Conservation (phyloP, 23 red algal genomes). For the Agarophyton chilense region DNA sequence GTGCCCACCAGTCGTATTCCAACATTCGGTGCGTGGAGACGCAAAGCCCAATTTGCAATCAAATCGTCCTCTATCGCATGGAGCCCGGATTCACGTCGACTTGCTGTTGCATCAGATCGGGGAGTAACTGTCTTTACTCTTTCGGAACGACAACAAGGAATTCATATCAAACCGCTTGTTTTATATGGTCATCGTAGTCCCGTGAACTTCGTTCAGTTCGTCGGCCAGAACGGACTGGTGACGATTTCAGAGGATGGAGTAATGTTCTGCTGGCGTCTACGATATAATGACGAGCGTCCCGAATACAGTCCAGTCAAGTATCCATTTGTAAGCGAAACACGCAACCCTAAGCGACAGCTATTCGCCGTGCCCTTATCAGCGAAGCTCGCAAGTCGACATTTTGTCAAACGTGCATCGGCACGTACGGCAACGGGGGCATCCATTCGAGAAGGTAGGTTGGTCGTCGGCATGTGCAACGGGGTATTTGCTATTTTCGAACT, state of each 20-base stretch:
- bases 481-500: slow-evolving; percentile 83
- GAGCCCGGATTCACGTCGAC: slow-evolving; percentile 53
- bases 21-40: slow-evolving; percentile 58
- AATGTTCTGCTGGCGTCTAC: slow-evolving; percentile 75
- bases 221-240: slow-evolving; percentile 60
- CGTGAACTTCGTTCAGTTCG: slow-evolving; percentile 43
- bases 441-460: slow-evolving; percentile 38
- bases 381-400: slow-evolving; percentile 77
- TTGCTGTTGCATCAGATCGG: slow-evolving; percentile 67
- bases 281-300: slow-evolving; percentile 20
- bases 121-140: slow-evolving; percentile 68
- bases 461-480: slow-evolving; percentile 81
- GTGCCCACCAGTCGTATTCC: slow-evolving; percentile 54
- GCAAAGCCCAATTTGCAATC: slow-evolving; percentile 36
- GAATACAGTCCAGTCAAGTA: background rate
- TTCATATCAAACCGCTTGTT: slow-evolving; percentile 35
- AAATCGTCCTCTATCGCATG: slow-evolving; percentile 40
- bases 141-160: background rate
- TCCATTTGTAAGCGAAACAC: slow-evolving; percentile 15
- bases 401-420: slow-evolving; percentile 62
- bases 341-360: slow-evolving; percentile 10
- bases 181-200: slow-evolving; percentile 64
- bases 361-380: slow-evolving; percentile 49
- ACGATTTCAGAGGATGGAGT: slow-evolving; percentile 70
- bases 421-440: slow-evolving; percentile 45